These are phyloP conservation scores for Penicillium lagena DNA, from an alignment of 495 filamentous ascomycete genomes.

Conservation along the genomic window DNA sequence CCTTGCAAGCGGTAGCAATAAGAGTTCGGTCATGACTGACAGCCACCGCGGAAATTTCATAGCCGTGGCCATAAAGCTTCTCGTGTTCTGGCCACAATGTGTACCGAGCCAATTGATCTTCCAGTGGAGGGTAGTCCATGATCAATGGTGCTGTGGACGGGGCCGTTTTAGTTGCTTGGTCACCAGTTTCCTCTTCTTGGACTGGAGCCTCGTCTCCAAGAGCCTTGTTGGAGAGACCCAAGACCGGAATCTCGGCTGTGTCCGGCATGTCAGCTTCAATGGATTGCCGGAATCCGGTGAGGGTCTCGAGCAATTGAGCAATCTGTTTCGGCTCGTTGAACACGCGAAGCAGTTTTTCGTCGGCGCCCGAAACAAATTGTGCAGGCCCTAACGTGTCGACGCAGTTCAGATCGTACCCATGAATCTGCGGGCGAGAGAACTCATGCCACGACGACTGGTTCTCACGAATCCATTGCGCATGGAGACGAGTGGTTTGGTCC, in stretches of 20 bases:
- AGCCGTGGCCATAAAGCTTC: conserved; percentile 98
- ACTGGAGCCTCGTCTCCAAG: conserved; percentile 49
- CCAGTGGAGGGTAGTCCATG: conserved; percentile 68
- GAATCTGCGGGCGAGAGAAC: conserved; percentile 91
- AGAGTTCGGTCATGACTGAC: conserved; percentile 64
- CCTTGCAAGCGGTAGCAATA: conserved; percentile 90
- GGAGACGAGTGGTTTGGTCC: conserved; percentile 92
- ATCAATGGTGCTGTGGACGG: conserved; percentile 23
- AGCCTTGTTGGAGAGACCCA: conserved; percentile 95
- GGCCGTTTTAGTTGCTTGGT: conserved; percentile 15
- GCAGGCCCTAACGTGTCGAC: conserved; percentile 63
- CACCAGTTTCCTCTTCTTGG: conserved; percentile 42
- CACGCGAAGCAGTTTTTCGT: conserved; percentile 93
- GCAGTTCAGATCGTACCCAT: conserved; percentile 97
- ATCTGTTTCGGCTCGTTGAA: conserved; percentile 87
- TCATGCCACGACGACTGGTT: conserved; percentile 75
- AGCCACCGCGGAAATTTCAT: conserved; percentile 91
- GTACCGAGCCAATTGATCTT: conserved; percentile 83
- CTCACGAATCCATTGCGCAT: conserved; percentile 69
- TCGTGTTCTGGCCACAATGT: conserved; percentile 94
- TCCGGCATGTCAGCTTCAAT: conserved; percentile 57
- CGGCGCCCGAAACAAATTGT: conserved; percentile 89
- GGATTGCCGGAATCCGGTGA: conserved; percentile 53
- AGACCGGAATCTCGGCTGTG: conserved; percentile 85
- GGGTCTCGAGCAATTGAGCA: conserved; percentile 60